These are phyloP conservation scores for Neurospora sp. DNA, from an alignment of 495 filamentous ascomycete species.

Conservation along the genomic window DNA sequence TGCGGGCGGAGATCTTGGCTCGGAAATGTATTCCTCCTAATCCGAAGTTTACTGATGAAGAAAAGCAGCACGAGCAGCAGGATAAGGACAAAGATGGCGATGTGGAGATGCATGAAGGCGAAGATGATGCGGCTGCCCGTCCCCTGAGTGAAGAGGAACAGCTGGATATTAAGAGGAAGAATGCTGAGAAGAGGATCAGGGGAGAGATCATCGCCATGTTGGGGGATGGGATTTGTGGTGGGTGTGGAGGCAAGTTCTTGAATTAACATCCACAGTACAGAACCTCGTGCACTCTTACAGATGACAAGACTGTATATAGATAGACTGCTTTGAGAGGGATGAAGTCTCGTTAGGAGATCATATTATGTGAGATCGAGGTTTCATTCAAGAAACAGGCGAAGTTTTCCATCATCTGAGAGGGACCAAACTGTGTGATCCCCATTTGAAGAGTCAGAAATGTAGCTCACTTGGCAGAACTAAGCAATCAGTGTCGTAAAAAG, in stretches of 20 bases:
- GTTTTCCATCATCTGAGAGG: neutral
- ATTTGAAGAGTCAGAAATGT: neutral
- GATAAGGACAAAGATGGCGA: neutral
- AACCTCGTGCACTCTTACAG: neutral
- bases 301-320: neutral
- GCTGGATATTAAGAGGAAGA: conserved; percentile 7
- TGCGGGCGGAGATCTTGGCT: conserved; percentile 23
- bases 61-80: neutral
- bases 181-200: conserved; percentile 9
- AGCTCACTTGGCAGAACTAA: neutral
- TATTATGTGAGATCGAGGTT: neutral
- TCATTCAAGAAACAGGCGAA: neutral
- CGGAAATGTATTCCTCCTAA: neutral
- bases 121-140: neutral
- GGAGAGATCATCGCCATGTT: conserved; percentile 19
- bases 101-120: neutral
- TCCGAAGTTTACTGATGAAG: neutral
- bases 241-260: conserved; percentile 40
- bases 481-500: neutral
- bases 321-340: neutral
- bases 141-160: conserved; percentile 2
- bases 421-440: neutral
- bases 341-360: neutral
- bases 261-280: conserved; percentile 6
- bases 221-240: conserved; percentile 28